Evolutionary conservation across 208 protist genomes (phyloP), one percentile per base, ranked within the genome.

Genomic region (Trypanosoma vivax): DNA sequence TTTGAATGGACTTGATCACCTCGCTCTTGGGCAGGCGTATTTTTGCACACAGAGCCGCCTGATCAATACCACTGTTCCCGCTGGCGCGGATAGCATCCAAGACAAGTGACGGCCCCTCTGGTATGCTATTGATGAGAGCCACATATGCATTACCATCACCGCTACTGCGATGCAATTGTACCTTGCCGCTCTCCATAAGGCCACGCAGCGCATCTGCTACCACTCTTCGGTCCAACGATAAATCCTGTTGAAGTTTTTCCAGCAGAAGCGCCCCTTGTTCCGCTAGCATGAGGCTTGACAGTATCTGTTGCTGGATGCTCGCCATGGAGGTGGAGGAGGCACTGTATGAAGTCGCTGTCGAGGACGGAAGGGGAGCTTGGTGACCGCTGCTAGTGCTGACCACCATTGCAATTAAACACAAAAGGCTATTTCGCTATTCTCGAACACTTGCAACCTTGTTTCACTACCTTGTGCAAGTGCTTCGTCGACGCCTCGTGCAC

Each of bases 51-150:
- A 93, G 55, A 40, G 74, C 62, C n/a, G 70, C 52, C 49, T 88
- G 76, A 30, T 93, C 86, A 38, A 93, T 79, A 2, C 86, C 86
- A 33, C 51, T 73, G 18, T 69, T 73, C 19, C 81, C 86, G 46
- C 73, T 82, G 2, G 66, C 54, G 2, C 79, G 76, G 25, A 93
- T 68, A n/a, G 69, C 67, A 19, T 82, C 76, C 16, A 88, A 63
- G 10, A 93, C 82, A 1, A 77, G 46, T 4, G 76, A 72, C 0
- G 76, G 48, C 14, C 63, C 76, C 39, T 90, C 82, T 27, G 67
- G 80, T 30, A 89, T 72, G 47, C 70, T 61, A 34, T 66, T 67
- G 3, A 69, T 67, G 5, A 91, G 66, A 1, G 79, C 76, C 33
- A 88, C 54, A 58, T 77, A 84, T 16, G 79, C 64, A 40, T 64